A percentile compares a stretch with the other conserved stretches of the same genome.
Evolutionary conservation across 805 yeast species (phyloP).

Genomic region (Zygosaccharomyces bisporus): DNA sequence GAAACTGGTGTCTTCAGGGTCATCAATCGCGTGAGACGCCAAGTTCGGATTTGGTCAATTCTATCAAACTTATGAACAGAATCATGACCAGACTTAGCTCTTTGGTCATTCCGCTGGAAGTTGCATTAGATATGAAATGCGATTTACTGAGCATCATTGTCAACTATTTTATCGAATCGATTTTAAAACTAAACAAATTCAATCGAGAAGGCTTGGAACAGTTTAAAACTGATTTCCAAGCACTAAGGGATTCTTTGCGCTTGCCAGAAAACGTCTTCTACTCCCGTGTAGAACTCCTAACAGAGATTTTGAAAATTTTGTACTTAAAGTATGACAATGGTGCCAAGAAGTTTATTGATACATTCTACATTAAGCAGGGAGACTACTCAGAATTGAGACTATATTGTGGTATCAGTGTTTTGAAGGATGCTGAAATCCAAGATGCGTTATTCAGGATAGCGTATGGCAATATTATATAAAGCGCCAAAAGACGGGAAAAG

Average conservation of each 20-base stretch:
- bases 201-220: constrained; percentile 35
- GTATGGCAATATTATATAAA: constrained; percentile 25
- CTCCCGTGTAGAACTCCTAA: constrained; percentile 22
- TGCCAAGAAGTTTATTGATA: constrained; percentile 16
- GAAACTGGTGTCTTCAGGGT: constrained; percentile 30
- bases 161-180: constrained; percentile 35
- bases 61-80: constrained; percentile 22
- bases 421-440: constrained; percentile 36
- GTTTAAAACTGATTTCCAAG: constrained; percentile 31
- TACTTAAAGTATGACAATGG: constrained; percentile 29
- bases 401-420: constrained; percentile 16
- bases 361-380: constrained; percentile 32
- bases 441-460: constrained; percentile 38
- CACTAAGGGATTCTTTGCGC: constrained; percentile 29
- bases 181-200: constrained; percentile 39
- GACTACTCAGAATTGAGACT: constrained; percentile 29
- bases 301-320: constrained; percentile 30
- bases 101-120: constrained; percentile 16
- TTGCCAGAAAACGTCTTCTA: constrained; percentile 19
- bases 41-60: constrained; percentile 32
- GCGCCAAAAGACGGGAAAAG: background rate
- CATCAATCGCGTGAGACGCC: constrained; percentile 10
- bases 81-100: constrained; percentile 20
- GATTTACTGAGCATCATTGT: constrained; percentile 29
- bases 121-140: constrained; percentile 24